These are phyloP conservation scores for Pelomyxa schiedti DNA, from an alignment of 78 protist genomes.

Conservation along the genomic window DNA sequence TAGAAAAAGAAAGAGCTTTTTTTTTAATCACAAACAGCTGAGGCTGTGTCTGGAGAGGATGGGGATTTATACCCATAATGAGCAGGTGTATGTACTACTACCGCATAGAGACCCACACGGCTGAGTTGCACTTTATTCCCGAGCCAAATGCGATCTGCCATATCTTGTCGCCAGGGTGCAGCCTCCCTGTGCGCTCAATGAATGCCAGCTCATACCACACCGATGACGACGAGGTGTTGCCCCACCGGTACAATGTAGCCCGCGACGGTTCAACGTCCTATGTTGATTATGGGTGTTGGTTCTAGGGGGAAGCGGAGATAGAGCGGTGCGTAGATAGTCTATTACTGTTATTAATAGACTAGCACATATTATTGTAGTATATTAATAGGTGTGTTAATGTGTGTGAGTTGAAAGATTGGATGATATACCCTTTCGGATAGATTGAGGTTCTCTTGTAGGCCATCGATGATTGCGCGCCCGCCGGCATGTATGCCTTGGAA, in stretches of 20 bases:
- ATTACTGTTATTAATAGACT: too few species aligned
- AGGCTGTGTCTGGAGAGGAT: too few species aligned
- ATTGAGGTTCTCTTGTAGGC: constrained; percentile 45
- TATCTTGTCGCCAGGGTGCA: constrained; percentile 35
- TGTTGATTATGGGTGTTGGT: too few species aligned
- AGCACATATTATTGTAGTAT: too few species aligned
- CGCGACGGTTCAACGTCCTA: constrained; percentile 72
- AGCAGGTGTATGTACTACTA: too few species aligned
- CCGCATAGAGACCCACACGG: constrained; percentile 57
- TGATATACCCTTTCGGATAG: constrained; percentile 16
- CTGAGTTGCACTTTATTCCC: constrained; percentile 61
- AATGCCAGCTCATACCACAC: constrained; percentile 65
- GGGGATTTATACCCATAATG: too few species aligned
- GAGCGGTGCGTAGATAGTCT: too few species aligned
- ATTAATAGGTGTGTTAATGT: too few species aligned
- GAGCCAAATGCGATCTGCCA: constrained; percentile 65
- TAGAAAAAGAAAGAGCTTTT: too few species aligned
- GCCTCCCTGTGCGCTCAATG: constrained; percentile 29
- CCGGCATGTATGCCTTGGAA: constrained; percentile 85
- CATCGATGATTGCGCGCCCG: constrained; percentile 76
- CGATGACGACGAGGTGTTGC: constrained; percentile 52
- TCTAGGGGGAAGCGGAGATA: too few species aligned
- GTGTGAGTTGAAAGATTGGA: too few species aligned
- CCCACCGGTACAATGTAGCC: constrained; percentile 56
- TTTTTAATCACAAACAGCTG: too few species aligned